Base-by-base conservation (phyloP, 352 stramenopile genomes). In the Pythium guiyangense region DNA sequence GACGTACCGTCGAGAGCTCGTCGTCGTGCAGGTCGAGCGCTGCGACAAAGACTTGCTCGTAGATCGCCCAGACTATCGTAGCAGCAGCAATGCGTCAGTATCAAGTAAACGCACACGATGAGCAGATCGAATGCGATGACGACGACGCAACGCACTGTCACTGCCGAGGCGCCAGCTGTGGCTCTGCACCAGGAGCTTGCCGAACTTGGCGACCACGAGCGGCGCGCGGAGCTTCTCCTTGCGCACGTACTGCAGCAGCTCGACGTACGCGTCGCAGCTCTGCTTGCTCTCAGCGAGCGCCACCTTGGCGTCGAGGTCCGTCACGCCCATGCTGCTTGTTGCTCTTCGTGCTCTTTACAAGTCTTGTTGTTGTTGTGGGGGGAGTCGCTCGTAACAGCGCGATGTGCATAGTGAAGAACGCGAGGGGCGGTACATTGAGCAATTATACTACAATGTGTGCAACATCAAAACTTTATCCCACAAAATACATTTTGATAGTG, bases 21-120 rank as follows among this genome's bases (percentile, higher is more conserved):
- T 79, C 63, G 46, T 88, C 77, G 62, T 86, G 65, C 39, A 85
- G 43, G 57, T 90, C 80, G 48, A 90, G 52, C 31, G 80, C 76
- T 17, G 80, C 80, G 20, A 88, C 29, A 15, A 88, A 77, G 34
- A 77, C 77, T 34, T 88, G 80, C 59, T 90, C 80, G 53, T 86
- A 80, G 43, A 88, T 54, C n/a, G 59, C 69, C 76, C 79, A 90
- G 18, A 83, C 75, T 82, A 49, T 47, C 52, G 40, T n/a, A 53
- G 1, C 17, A 49, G 12, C 29, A 34, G 29, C 29, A 9, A 34
- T 34, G 8, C 22, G 22, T 22, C 22, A 22, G 22, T 22, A 22
- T 22, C 22, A 22, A 34, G 29, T 34, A 34, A 2, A 34, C 29
- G 29, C n/a, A 22, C 48, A 49, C 12, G 10, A 22, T 3, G 29